Evolutionary conservation across 305 asterid species (phyloP), one percentile per base, ranked within the genome.

Genomic region (Solanum aculeatissimum): DNA sequence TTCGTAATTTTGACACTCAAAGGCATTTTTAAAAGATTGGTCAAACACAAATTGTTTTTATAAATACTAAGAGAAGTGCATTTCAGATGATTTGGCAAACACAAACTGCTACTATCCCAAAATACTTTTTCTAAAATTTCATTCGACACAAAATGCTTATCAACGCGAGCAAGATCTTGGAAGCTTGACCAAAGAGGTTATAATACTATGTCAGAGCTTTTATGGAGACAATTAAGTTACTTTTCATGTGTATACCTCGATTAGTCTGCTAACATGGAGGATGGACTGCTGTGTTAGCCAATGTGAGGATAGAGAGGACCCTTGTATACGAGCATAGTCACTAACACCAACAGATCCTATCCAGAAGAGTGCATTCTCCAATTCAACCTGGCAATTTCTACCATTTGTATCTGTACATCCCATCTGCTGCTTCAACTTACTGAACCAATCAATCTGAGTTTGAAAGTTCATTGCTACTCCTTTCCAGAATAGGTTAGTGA

Each of bases 381-480:
- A 27, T 42, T 90, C 87, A 13, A 70, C 86, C 27, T 86, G 86
- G 89, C 91, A 85, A 10, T 53, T 35, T 14, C 60, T 62, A 51
- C 38, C 63, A 14, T 83, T 81, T 10, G 57, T 82, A 21, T 81
- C 85, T 12, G 86, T 78, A 51, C 94, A 86, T 25, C 88, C 89
- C 8, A 43, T 38, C 12, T 85, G 83, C 10, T 9, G 16, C 75
- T 57, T 47, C 45, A 82, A 89, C 35, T 87, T 70, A 3, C 85
- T 81, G 89, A 89, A 92, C 93, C 94, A 92, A 6, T 90, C 86
- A 25, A 88, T 84, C 57, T 92, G 92, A 32, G 89, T 89, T 57
- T 87, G 86, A 51, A 88, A 92, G 38, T 69, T 83, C 58, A 38
- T 32, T 3, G 92, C 91, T 19, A 58, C 60, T 2, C 84, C 84